Base-by-base conservation (phyloP, 1,284 basidiomycete genomes). In the Cutaneotrichosporon cavernicola region DNA sequence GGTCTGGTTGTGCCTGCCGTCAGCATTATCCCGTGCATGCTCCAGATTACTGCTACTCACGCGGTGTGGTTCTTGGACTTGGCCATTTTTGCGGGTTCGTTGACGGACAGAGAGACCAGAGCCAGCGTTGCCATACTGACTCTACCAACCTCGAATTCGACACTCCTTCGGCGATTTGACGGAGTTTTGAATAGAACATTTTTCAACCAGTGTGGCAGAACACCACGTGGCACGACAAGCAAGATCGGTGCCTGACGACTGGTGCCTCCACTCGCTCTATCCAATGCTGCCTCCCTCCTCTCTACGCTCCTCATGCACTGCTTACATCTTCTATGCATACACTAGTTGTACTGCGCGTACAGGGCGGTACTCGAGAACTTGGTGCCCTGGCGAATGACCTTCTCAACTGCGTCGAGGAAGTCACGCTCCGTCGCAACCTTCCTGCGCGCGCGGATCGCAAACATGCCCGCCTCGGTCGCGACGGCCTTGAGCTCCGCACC, bases 401-500 rank as follows among this genome's bases (percentile, higher is more conserved):
- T 98, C 83, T 99, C 96, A 4, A 99, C 96, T 6, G 94, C 92
- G 76, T 97, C 93, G 74, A 99, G 82, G 83, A 98, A 99, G 82
- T 99, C 97, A 64, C 93, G 88, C 79, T 99, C 97, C 5, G 92
- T 95, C 0, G 96, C 94, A 8, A 99, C 93, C 82, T 99, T 98
- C 80, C 97, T 86, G 72, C 97, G 85, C 62, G 94, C 92, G 66
- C 97, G 89, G 73, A 99, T 99, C 1, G 97, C 96, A 82, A 97
- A 99, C 97, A 99, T 99, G 50, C 97, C 97, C 40, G 97, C 97
- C 88, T 98, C 97, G 18, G 97, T 99, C 10, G 95, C 95, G 10
- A 99, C 96, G 31, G 92, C 94, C 60, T 95, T 89, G 66, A 99
- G 82, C 81, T 99, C 97, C 30, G 97, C 97, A 70, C 97, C 97